Evolutionary conservation across 2,329 filamentous ascomycete species (phyloP), one percentile per base, ranked within the genome.

Genomic region (Parasarocladium wereldwijsianum): DNA sequence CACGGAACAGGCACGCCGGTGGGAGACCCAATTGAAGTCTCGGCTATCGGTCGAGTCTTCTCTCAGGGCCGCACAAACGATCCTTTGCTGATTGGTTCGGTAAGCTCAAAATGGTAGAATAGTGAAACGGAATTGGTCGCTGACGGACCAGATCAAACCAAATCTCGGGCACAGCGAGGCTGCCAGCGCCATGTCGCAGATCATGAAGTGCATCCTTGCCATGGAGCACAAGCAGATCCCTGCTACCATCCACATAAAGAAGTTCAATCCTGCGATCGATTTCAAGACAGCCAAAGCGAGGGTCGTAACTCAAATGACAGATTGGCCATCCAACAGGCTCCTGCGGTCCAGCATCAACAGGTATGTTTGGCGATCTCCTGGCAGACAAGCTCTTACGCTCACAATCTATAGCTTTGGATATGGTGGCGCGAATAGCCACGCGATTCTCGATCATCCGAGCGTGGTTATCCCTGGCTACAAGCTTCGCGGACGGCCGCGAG

Each of bases 351-450:
- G 16, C 29, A 23, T n/a, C 8, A 17, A 16, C 10, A 13, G 21
- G 15, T 15, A 14, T 11, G 17, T 27, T 3, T 16, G 18, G 11
- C 28, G 39, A n/a, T n/a, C n/a, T n/a, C n/a, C n/a, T n/a, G n/a
- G n/a, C n/a, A n/a, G n/a, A n/a, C n/a, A n/a, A n/a, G n/a, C n/a
- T n/a, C n/a, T n/a, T n/a, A n/a, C n/a, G n/a, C 33, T 27, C 17
- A 35, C 32, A 21, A 25, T 42, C 22, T 39, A 42, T 34, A 34
- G 28, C 9, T 40, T 61, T 32, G 60, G 59, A 2, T 61, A 57
- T 15, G 58, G 60, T 11, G 60, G 60, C 22, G 52, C 54, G 11
- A 63, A 62, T 34, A 54, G 51, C 0, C 60, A 64, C 34, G 44
- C 47, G 4, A 52, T 63, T 10, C 35, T 64, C 27, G 47, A 52